Base-by-base conservation (phyloP, 1,139 yeast genomes). In the Sugiyamaella castrensis region DNA sequence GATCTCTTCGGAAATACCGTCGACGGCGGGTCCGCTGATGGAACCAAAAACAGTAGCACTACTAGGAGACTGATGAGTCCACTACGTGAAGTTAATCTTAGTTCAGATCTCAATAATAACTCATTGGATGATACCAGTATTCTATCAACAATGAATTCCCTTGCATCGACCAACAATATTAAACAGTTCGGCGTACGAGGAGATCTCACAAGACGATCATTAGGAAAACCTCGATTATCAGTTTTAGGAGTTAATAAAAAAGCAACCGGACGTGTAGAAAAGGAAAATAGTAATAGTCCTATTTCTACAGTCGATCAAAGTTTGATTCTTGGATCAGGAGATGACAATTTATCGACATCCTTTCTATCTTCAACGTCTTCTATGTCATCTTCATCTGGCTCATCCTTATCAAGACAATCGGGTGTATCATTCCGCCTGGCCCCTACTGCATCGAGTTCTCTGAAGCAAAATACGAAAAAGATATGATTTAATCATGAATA, bases 171-270 rank as follows among this genome's bases (percentile, higher is more conserved):
- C n/a, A n/a, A 40, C 30, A 39, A 49, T 24, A 19, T 19, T 19
- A 48, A 47, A 29, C 43, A 45, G 29, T 57, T 60, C 46, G 64
- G 64, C n/a, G 60, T 57, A 36, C 54, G 56, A 31, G 53, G 60
- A 26, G 62, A 59, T 29, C 48, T 60, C 28, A 48, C 54, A 10
- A 52, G 58, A 15, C 51, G 54, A 28, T 49, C 57, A n/a, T 30
- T 44, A 8, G 34, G 34, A 31, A 43, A 36, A 39, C 30, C 43
- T 26, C 41, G 49, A 8, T 47, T 51, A 9, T 52, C 56, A 3
- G 51, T 52, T 6, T 40, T 56, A 12, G 60, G 57, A 16, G 42
- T 57, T 44, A 57, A 52, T 16, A 49, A 45, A 50, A 40, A 47
- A 40, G 44, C 49, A 34, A 8, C 43, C 16, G 42, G 52, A 37